Base-by-base conservation (phyloP, 1,139 yeast species). In the Blastobotrys capitulatus region DNA sequence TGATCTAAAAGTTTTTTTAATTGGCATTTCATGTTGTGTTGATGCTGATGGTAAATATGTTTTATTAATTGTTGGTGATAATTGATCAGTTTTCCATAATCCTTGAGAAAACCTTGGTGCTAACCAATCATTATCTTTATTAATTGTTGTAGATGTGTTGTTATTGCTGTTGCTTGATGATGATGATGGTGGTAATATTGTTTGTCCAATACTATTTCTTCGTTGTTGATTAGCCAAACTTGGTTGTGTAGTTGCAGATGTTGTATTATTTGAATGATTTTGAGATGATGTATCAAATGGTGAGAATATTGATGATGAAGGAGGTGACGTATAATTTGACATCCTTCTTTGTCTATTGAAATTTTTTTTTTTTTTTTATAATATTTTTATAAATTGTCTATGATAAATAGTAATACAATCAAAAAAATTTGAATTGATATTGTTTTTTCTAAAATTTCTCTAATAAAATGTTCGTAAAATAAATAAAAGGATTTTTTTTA, bases 1-100 rank as follows among this genome's bases (percentile, higher is more conserved):
- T 18, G 57, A 51, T 18, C 60, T 47, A 41, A 52, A 52, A 5
- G 55, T 37, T 40, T 57, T 57, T 35, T 57, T 54, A 53, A n/a
- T 36, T 26, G 42, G 49, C 35, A 22, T 16, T n/a, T 32, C 31
- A 32, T 31, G 20, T n/a, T 27, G 7, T 41, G 45, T 20, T 19
- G 38, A 32, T 3, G 34, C 13, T 39, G 43, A 5, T 6, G 36
- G 44, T 13, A 26, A 20, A 8, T 18, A 32, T 2, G 36, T 25
- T 15, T 9, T 39, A 6, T 25, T 6, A 5, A 22, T 4, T 22
- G 25, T n/a, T n/a, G n/a, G n/a, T 8, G 15, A 6, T 7, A 7
- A 16, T 4, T 32, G 6, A 2, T 13, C 19, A 19, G 39, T 38
- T 10, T 34, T 26, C 48, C 48, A 46, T 12, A 46, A 9, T n/a